phyloP scores from a whole-genome alignment of 2,329 filamentous ascomycete genomes.

The Colletotrichum truncatum region DNA sequence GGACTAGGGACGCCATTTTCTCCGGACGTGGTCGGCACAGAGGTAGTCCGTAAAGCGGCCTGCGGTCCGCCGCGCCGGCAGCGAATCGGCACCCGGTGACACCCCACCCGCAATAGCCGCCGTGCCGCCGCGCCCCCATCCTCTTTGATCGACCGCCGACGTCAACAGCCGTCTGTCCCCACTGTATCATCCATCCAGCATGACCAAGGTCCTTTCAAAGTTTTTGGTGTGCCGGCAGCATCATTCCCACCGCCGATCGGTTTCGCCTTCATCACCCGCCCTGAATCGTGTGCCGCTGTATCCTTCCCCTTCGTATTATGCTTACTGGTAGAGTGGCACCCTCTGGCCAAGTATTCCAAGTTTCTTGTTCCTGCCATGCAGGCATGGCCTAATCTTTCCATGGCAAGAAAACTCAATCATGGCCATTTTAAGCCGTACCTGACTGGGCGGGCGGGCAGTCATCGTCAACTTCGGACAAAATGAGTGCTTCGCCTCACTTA shows the following conservation, averaged over 20 bases:
- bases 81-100: too few relatives aligned
- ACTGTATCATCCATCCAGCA: not conserved
- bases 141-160: too few relatives aligned
- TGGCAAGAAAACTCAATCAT: not conserved
- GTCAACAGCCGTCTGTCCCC: not conserved
- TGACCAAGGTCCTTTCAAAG: not conserved
- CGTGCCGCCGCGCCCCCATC: not conserved
- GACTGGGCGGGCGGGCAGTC: not conserved
- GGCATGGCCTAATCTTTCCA: not conserved
- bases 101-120: not conserved
- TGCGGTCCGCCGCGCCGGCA: too few relatives aligned
- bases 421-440: too few relatives aligned
- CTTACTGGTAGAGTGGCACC: not conserved
- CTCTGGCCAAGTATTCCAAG: not conserved
- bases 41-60: too few relatives aligned
- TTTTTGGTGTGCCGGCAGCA: not conserved
- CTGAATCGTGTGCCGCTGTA: not conserved
- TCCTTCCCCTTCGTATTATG: not conserved
- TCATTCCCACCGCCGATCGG: not conserved
- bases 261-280: not conserved
- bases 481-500: not conserved
- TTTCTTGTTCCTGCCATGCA: not conserved
- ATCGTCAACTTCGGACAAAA: not conserved
- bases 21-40: too few relatives aligned
- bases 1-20: too few relatives aligned